Conservation (phyloP, 129 eudicot genomes). For the Ambrosia artemisiifolia region DNA sequence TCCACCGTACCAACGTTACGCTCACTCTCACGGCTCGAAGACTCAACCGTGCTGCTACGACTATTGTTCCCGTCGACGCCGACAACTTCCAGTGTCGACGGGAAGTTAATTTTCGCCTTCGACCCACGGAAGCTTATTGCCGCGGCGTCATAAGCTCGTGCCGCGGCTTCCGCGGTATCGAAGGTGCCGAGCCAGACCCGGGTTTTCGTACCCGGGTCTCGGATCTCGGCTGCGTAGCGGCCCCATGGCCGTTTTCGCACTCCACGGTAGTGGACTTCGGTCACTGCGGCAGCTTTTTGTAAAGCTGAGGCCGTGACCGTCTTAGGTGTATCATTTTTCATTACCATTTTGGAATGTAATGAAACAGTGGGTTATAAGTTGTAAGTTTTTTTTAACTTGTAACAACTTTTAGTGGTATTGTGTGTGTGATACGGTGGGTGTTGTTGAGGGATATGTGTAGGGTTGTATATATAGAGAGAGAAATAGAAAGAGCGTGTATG, state of each 20-base stretch:
- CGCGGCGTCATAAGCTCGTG: constrained; percentile 65
- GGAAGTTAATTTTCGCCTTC: constrained; percentile 66
- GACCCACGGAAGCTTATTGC: constrained; percentile 61
- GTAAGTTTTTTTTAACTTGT: no score
- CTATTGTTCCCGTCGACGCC: constrained; percentile 11
- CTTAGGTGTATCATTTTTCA: constrained; percentile 39
- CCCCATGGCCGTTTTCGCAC: constrained; percentile 89
- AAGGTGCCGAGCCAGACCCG: constrained; percentile 75
- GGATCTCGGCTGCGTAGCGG: constrained; percentile 80
- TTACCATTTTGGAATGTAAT: constrained; percentile 30
- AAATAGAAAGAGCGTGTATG: neutral
- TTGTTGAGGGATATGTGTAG: neutral
- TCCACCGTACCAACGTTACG: constrained; percentile 45
- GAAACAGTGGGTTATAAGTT: no score
- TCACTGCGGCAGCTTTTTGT: constrained; percentile 15
- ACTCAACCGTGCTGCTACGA: constrained; percentile 53
- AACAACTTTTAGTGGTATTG: no score
- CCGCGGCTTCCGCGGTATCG: constrained; percentile 74
- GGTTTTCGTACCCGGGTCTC: constrained; percentile 60
- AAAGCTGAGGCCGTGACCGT: no score
- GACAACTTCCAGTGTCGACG: constrained; percentile 19
- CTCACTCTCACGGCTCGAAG: constrained; percentile 40
- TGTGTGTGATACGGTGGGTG: neutral
- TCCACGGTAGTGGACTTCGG: constrained; percentile 62
- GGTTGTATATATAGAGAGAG: constrained; percentile 7